A percentile compares a stretch with the other conserved stretches of the same genome.
Conservation (phyloP, 1,284 basidiomycete genomes). For the Thelephora terrestris region DNA sequence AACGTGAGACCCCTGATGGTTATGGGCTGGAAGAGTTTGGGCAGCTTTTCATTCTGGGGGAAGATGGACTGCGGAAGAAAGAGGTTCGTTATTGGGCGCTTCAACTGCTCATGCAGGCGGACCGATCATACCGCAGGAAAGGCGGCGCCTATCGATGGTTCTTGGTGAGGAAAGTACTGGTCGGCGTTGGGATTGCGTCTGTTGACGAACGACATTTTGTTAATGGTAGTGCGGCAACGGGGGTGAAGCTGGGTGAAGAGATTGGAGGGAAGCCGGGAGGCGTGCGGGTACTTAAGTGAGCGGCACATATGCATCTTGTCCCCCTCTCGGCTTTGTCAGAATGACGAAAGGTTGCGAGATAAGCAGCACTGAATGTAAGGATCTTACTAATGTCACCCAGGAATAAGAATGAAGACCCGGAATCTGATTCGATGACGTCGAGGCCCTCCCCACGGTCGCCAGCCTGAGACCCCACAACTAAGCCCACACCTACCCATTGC, state of each 20-base stretch:
- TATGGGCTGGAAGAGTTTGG: slow-evolving; percentile 59
- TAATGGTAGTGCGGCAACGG: background rate
- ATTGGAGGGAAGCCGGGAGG: too few relatives aligned
- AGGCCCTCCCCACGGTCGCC: too few relatives aligned
- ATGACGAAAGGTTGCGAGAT: too few relatives aligned
- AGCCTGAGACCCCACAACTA: too few relatives aligned
- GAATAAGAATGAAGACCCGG: background rate
- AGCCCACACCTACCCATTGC: background rate
- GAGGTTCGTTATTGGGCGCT: background rate
- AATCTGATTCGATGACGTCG: too few relatives aligned
- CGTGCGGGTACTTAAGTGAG: too few relatives aligned
- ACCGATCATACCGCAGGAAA: slow-evolving; percentile 25
- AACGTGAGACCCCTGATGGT: slow-evolving; percentile 54
- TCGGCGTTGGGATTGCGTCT: slow-evolving; percentile 35
- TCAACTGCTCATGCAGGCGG: too few relatives aligned
- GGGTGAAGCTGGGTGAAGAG: too few relatives aligned
- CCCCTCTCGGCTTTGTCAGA: too few relatives aligned
- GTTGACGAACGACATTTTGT: slow-evolving; percentile 29
- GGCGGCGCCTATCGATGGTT: slow-evolving; percentile 47
- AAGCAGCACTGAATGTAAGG: too few relatives aligned
- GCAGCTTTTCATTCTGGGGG: slow-evolving; percentile 34
- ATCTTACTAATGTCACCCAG: too few relatives aligned
- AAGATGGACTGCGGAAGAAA: slow-evolving; percentile 26
- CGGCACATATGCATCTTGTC: too few relatives aligned
- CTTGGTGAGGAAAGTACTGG: slow-evolving; percentile 53